Base-by-base conservation (phyloP, 352 stramenopile species). In the Globisporangium solare region DNA sequence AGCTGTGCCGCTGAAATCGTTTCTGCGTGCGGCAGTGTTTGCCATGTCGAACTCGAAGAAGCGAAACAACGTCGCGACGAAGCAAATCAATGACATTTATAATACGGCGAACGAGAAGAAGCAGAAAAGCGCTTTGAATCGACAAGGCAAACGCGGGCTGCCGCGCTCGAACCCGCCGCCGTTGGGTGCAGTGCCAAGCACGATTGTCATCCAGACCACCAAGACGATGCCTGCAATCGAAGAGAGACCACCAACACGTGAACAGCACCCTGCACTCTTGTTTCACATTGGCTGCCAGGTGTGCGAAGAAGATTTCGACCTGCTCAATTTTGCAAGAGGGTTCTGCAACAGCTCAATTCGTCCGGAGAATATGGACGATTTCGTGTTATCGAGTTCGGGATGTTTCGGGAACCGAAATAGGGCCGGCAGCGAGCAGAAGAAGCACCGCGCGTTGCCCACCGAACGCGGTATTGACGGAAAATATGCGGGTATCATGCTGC, bases 11-110 rank as follows among this genome's bases (percentile, higher is more conserved):
- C 65, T 89, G 37, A 86, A 85, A 41, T 75, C 69, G 14, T 67
- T 89, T 13, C 56, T 89, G 6, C 71, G 69, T 8, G 74, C 79
- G 3, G 79, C 76, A 11, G 80, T 89, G 47, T 72, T 85, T 54
- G 73, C 76, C 10, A 83, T 89, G 76, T 89, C 79, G 22, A 76
- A 57, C 13, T 89, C 79, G 6, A 72, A 66, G 22, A 73, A 70
- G 53, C 73, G 79, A 41, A 78, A 71, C 51, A 51, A 66, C 8
- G 48, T 68, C 14, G 79, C 68, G 3, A 64, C 55, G 22, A 59
- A 20, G 27, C 61, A 82, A 39, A 84, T 86, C 52, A 54, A 62
- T 0, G 56, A 52, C 15, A 80, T 88, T 39, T 76, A 79, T 59
- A 70, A 82, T 6, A 62, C 63, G 6, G 47, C 68, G 22, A 74